phyloP scores from a whole-genome alignment of 352 stramenopile genomes.

The Globisporangium iwayamae region DNA sequence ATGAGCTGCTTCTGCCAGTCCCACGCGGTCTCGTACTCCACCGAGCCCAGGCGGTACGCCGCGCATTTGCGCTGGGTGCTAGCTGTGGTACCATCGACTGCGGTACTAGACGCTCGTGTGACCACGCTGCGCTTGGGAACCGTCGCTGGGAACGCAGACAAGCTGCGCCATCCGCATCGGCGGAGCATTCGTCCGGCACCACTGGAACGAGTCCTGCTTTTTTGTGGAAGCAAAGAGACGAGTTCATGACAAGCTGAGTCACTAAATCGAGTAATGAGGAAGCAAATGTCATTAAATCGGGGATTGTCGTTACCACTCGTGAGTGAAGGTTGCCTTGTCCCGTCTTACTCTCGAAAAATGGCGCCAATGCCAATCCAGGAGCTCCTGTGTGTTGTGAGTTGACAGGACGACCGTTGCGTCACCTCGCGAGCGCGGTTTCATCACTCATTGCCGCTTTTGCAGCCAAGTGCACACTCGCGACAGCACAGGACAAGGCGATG shows the following conservation, averaged over 20 bases:
- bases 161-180: slow-evolving; percentile 8
- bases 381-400: neutral
- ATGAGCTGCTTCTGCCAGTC: slow-evolving; percentile 87
- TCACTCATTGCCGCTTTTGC: slow-evolving; percentile 1
- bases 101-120: neutral
- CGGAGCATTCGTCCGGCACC: slow-evolving; percentile 2
- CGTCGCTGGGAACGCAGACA: neutral
- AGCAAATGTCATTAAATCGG: neutral
- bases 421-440: neutral
- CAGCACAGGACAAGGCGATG: slow-evolving; percentile 24
- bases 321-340: neutral
- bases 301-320: neutral
- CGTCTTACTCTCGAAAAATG: neutral
- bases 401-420: neutral
- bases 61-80: slow-evolving; percentile 43
- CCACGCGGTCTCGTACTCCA: slow-evolving; percentile 86
- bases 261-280: neutral
- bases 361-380: neutral
- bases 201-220: neutral
- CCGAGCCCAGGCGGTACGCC: slow-evolving; percentile 59
- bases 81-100: neutral
- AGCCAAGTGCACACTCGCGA: neutral
- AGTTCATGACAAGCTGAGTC: neutral
- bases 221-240: neutral
- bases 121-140: slow-evolving; percentile 1